Evolutionary conservation across 345 rosid genomes (phyloP), one percentile per base, ranked within the genome.

Genomic region (Salix caprea): DNA sequence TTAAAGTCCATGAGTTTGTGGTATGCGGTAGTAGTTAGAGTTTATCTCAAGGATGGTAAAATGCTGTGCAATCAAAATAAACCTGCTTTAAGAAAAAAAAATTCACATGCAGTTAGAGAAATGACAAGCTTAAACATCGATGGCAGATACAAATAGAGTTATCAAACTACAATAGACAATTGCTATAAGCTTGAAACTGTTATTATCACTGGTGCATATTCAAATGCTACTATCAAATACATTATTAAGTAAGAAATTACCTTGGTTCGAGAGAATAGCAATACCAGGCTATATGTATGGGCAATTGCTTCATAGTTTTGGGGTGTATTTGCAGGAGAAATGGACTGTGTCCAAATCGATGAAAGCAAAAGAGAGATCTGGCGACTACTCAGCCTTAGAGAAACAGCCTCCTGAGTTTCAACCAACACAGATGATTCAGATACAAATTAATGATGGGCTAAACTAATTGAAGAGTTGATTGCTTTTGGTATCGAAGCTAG

Each of bases 291-390:
- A 85, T 86, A 94, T 28, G 98, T 91, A 82, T 94, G 94, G 85
- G 99, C 90, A 80, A 96, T 91, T 70, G 97, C 97, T 84, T 96
- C 95, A 85, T 86, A 96, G 87, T 89, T 96, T 67, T 90, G 89
- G 68, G 99, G 99, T 70, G 84, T 82, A 84, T 94, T 96, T 82
- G 85, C 87, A 69, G 97, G 94, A 82, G 94, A 94, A 78, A 96
- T 83, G 39, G 98, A 91, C 83, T 90, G 93, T 70, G 93, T 97
- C 97, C 98, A 96, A 76, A 96, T 84, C 76, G 98, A 92, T 82
- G 97, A 92, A 73, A 94, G 94, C 86, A 94, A 82, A 73, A 94
- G 93, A 80, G 91, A 88, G 78, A 96, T 96, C 90, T 96, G 99
- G 81, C 82, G 91, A 82, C 94, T 94, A 75, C 97, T 94, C 87